Evolutionary conservation across 2,329 filamentous ascomycete genomes (phyloP).

Genomic region (Fusarium secorum): DNA sequence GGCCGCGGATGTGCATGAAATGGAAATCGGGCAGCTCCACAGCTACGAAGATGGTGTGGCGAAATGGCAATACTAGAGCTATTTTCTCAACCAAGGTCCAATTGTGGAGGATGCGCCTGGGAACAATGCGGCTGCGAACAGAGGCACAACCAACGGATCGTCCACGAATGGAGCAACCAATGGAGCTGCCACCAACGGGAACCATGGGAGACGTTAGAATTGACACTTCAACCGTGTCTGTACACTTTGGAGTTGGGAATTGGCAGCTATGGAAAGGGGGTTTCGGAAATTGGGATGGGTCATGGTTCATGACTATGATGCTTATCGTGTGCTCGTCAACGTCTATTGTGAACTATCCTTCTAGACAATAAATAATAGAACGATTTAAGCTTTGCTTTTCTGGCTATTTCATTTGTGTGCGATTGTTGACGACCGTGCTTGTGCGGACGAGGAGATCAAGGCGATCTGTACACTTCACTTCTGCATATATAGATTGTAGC

Average conservation of each 20-base stretch:
- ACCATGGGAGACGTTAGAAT: neutral
- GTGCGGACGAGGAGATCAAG: accelerated
- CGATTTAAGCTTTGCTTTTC: neutral
- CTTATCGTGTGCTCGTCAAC: neutral
- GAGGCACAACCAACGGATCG: neutral
- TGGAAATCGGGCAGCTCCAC: neutral
- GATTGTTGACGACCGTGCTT: accelerated
- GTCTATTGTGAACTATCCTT: neutral
- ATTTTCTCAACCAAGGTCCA: neutral
- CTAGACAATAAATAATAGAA: neutral
- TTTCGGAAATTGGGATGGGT: accelerated
- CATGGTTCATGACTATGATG: accelerated
- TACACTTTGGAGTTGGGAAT: neutral
- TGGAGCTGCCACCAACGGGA: neutral
- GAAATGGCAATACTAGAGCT: neutral
- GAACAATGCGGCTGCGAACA: neutral
- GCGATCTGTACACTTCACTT: too few species aligned
- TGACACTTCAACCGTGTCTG: neutral
- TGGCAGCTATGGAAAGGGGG: neutral
- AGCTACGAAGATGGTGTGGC: neutral
- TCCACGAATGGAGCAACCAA: neutral
- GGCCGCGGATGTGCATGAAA: neutral
- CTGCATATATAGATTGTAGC: accelerated
- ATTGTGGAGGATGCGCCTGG: neutral
- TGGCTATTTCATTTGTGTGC: neutral